Evolutionary conservation across 2,329 filamentous ascomycete genomes (phyloP).

Genomic region (Alternaria solani): DNA sequence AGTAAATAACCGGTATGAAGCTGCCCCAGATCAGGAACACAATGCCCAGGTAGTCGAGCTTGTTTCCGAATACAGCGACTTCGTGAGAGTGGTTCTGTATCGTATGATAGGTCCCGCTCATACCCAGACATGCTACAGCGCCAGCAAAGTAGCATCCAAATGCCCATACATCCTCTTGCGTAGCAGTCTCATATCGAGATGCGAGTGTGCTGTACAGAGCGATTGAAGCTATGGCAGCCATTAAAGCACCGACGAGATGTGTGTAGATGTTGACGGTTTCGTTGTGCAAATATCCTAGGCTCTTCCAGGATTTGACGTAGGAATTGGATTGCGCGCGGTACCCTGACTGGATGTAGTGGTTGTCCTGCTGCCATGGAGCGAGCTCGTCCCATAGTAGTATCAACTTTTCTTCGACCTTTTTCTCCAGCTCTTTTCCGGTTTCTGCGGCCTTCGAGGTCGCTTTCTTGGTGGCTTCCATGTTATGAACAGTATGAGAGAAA

Average conservation of each 20-base stretch:
- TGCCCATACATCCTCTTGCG: conserved; percentile 46
- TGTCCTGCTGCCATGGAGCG: conserved; percentile 64
- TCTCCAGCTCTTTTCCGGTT: conserved; percentile 36
- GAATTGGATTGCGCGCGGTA: conserved; percentile 72
- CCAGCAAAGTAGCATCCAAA: conserved; percentile 52
- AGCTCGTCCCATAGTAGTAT: conserved; percentile 56
- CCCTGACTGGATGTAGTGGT: conserved; percentile 72
- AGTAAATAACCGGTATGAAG: conserved; percentile 81
- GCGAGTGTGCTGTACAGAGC: conserved; percentile 35
- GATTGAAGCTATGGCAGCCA: conserved; percentile 30
- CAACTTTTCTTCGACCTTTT: conserved; percentile 58
- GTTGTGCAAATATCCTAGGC: conserved; percentile 71
- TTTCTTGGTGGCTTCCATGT: conserved; percentile 37
- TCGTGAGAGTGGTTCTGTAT: conserved; percentile 82
- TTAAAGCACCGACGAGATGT: conserved; percentile 62
- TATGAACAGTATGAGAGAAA: neutral
- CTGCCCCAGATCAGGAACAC: conserved; percentile 90
- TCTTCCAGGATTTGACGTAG: conserved; percentile 65
- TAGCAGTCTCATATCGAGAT: conserved; percentile 47
- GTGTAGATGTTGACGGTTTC: conserved; percentile 77
- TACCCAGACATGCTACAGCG: conserved; percentile 56
- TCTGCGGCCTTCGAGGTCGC: conserved; percentile 23
- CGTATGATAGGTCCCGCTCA: conserved; percentile 77
- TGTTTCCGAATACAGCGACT: conserved; percentile 86
- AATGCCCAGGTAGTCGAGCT: conserved; percentile 94